These are phyloP conservation scores for Pyrenophora seminiperda DNA, from an alignment of 2,329 filamentous ascomycete species.

Conservation along the genomic window DNA sequence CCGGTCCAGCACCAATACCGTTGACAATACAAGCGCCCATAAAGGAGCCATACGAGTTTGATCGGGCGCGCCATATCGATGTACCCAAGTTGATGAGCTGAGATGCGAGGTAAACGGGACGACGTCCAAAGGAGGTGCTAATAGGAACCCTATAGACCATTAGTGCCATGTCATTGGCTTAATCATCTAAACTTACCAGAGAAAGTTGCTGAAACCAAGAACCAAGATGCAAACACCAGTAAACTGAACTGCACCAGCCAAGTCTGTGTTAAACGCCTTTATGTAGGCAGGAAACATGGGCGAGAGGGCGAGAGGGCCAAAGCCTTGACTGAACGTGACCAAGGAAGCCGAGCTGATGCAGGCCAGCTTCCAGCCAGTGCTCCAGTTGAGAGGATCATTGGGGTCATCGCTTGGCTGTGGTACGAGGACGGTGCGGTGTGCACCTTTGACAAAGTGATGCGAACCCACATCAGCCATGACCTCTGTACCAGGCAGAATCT, in stretches of 20 bases:
- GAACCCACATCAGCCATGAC: slow-evolving; percentile 65
- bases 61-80: slow-evolving; percentile 63
- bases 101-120: slow-evolving; percentile 60
- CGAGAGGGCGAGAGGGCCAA: slow-evolving; percentile 61
- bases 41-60: slow-evolving; percentile 64
- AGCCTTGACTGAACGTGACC: slow-evolving; percentile 59
- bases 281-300: slow-evolving; percentile 66
- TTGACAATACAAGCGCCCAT: slow-evolving; percentile 68
- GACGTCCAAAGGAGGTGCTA: slow-evolving; percentile 60
- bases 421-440: slow-evolving; percentile 55
- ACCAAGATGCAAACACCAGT: slow-evolving; percentile 63
- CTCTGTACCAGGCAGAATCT: slow-evolving; percentile 63
- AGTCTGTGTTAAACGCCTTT: slow-evolving; percentile 58
- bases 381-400: slow-evolving; percentile 62
- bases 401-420: slow-evolving; percentile 59
- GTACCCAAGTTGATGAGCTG: slow-evolving; percentile 59
- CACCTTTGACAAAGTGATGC: slow-evolving; percentile 66
- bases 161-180: background rate
- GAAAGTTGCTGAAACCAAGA: slow-evolving; percentile 64
- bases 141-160: slow-evolving; percentile 56
- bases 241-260: slow-evolving; percentile 62
- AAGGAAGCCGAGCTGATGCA: slow-evolving; percentile 55
- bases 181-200: slow-evolving; percentile 53
- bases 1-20: slow-evolving; percentile 66
- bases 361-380: slow-evolving; percentile 53